A percentile compares a stretch with the other conserved stretches of the same genome.
These are phyloP conservation scores for Penicillium desertorum DNA, from an alignment of 495 filamentous ascomycete genomes.

Conservation along the genomic window DNA sequence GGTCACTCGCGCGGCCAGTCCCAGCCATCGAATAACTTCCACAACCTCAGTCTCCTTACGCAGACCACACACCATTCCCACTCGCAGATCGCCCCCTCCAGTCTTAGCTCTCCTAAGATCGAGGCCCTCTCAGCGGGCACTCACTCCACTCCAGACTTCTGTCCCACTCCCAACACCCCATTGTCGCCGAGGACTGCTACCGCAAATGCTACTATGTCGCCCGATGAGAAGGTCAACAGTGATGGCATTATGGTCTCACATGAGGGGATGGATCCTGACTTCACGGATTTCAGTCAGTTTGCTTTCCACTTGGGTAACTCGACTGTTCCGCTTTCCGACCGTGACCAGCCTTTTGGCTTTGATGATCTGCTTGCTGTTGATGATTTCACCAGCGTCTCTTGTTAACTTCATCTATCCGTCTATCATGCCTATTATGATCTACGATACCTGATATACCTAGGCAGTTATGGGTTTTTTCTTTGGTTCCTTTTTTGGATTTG, in stretches of 20 bases:
- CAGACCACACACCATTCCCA: slow-evolving; percentile 27
- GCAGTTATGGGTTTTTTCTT: slow-evolving; percentile 9
- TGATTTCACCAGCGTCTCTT: slow-evolving; percentile 37
- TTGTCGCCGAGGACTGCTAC: slow-evolving; percentile 32
- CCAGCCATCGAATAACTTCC: slow-evolving; percentile 26
- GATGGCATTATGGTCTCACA: slow-evolving; percentile 30
- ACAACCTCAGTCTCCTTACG: slow-evolving; percentile 29
- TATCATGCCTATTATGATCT: slow-evolving; percentile 12
- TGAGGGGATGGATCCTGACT: slow-evolving; percentile 33
- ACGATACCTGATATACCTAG: slow-evolving; percentile 16
- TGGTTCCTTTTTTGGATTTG: slow-evolving; percentile 6
- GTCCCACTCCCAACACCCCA: slow-evolving; percentile 40
- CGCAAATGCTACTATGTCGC: not conserved
- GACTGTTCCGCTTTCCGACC: slow-evolving; percentile 18
- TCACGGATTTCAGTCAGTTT: slow-evolving; percentile 42
- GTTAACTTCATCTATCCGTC: slow-evolving; percentile 16
- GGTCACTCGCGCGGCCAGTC: slow-evolving; percentile 32
- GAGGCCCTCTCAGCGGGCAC: slow-evolving; percentile 32
- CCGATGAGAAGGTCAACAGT: slow-evolving; percentile 14
- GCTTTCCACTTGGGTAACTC: slow-evolving; percentile 34
- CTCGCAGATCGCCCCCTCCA: slow-evolving; percentile 12
- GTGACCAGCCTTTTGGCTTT: slow-evolving; percentile 31
- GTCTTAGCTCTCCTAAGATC: slow-evolving; percentile 23
- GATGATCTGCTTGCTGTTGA: slow-evolving; percentile 40
- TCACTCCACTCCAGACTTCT: slow-evolving; percentile 39